Percentiles rank a stretch among this genome's conserved stretches.
phyloP scores from a whole-genome alignment of 331 rosid species.

The Quercus tomentella region DNA sequence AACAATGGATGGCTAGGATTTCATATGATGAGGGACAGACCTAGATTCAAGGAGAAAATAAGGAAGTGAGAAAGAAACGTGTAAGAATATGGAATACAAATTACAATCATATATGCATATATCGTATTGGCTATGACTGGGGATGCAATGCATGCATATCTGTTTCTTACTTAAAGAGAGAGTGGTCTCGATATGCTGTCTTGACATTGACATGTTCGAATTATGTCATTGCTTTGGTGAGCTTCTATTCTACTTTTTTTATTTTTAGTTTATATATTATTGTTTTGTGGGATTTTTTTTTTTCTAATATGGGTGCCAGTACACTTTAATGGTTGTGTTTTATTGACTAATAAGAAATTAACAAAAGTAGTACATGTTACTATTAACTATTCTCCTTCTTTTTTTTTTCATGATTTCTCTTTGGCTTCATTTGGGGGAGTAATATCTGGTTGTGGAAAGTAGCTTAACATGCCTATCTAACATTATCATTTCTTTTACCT shows the following conservation, averaged over 20 bases:
- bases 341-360: too few species aligned
- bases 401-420: not conserved
- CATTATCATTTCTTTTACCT: too few species aligned
- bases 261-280: too few species aligned
- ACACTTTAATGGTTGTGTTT: not conserved
- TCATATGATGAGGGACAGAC: not conserved
- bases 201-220: constrained; percentile 23
- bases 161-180: not conserved
- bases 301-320: not conserved
- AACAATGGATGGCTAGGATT: constrained; percentile 16
- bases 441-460: not conserved
- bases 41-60: not conserved
- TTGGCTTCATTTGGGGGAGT: not conserved
- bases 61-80: not conserved
- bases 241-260: not conserved
- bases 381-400: not conserved
- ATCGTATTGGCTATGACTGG: not conserved
- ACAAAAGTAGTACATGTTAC: too few species aligned
- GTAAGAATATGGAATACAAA: not conserved
- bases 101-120: not conserved
- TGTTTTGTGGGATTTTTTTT: too few species aligned
- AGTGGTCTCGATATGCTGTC: constrained; percentile 4
- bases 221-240: not conserved
- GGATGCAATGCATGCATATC: too few species aligned
- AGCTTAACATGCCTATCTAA: not conserved